Conservation (phyloP, 2,329 filamentous ascomycete genomes). For the Epichloe aotearoae region DNA sequence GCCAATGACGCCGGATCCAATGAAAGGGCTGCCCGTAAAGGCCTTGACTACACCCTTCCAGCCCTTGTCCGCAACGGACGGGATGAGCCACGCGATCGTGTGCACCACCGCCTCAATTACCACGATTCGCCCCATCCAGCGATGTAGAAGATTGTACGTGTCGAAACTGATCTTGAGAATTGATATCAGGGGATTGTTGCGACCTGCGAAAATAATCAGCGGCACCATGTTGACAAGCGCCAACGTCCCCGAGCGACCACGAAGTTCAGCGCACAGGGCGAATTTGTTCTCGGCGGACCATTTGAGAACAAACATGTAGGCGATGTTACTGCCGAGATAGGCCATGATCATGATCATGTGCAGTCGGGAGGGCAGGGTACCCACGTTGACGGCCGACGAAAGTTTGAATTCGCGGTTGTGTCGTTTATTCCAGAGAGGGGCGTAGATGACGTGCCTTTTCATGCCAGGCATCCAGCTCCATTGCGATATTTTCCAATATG, state of each 20-base stretch:
- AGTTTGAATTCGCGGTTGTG: conserved; percentile 55
- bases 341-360: conserved; percentile 43
- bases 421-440: conserved; percentile 49
- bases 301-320: conserved; percentile 49
- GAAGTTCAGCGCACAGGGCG: conserved; percentile 64
- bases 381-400: conserved; percentile 44
- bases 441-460: conserved; percentile 48
- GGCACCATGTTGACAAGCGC: conserved; percentile 86
- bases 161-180: conserved; percentile 84
- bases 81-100: conserved; percentile 60
- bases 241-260: conserved; percentile 74
- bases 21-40: conserved; percentile 47
- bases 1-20: conserved; percentile 50
- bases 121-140: conserved; percentile 68
- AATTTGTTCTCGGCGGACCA: conserved; percentile 44
- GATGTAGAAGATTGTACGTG: conserved; percentile 66
- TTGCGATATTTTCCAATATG: conserved; percentile 45
- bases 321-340: conserved; percentile 47
- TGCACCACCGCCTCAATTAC: conserved; percentile 57
- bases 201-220: conserved; percentile 72
- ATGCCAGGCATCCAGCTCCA: conserved; percentile 47
- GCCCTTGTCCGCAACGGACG: conserved; percentile 52
- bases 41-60: conserved; percentile 42
- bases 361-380: conserved; percentile 52
- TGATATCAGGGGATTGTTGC: conserved; percentile 79